Evolutionary conservation across 306 rosid species (phyloP), one percentile per base, ranked within the genome.

Genomic region (Prinsepia uniflora): DNA sequence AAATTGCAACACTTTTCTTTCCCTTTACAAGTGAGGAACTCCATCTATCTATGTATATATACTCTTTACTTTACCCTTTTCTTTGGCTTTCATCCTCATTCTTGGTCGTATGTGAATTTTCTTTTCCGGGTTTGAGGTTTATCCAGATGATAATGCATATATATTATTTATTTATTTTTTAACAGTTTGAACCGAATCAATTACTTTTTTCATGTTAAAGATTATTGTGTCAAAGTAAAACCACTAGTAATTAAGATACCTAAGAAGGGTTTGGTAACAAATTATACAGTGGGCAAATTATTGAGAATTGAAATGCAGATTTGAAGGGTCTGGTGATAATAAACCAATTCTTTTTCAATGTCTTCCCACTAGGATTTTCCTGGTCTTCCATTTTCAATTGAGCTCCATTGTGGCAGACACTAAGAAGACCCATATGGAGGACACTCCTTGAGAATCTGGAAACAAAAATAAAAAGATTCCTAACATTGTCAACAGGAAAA

Each of bases 401-500:
- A 84, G 76, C 78, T 68, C 70, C 73, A 47, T 81, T 60, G 84
- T 80, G 94, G 94, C 87, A 80, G 87, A 86, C 94, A 88, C 74
- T 24, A 39, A 75, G 63, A 45, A 69, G 64, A 19, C 62, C 47
- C 50, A 64, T 68, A 56, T 40, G 53, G 63, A 78, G 47, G 72
- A 83, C 82, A 76, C 79, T 30, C 36, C 76, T 61, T 66, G 56
- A 77, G 74, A 76, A 56, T 69, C 62, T 70, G 46, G 41, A 74
- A 67, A 10, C 58, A n/a, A 65, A 44, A 57, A 30, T 30, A 79
- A 77, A 57, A 65, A 75, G 73, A 78, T 72, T 81, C 81, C 49
- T 63, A 48, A 49, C 63, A 7, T 72, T 56, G 77, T 81, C 88
- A 79, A 81, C 82, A 68, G 20, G 15, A 62, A 64, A 67, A 22